Base-by-base conservation (phyloP, 768 basidiomycete species). In the Rhizopogon vesiculosus region DNA sequence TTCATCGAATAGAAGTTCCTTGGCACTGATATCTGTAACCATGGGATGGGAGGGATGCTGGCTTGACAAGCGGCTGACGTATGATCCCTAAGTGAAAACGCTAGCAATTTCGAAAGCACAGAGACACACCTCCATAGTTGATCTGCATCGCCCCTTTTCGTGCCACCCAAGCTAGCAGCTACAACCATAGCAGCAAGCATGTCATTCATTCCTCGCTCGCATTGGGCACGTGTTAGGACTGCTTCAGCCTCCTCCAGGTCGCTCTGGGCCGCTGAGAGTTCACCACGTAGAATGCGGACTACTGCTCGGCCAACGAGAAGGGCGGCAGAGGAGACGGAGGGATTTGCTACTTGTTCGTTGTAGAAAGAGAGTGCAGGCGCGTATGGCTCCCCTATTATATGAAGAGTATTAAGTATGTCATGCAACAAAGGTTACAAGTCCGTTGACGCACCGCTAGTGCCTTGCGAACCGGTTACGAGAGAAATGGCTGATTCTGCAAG, bases 401-500 rank as follows among this genome's bases (percentile, higher is more conserved):
- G 10, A 15, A 43, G 16, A 15, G 18, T 9, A 35, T 57, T 13
- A 56, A 45, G 29, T 15, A 19, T 19, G 8, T 1, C 8, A 10
- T 9, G 28, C 13, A n/a, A 1, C 22, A 25, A 18, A 22, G 15
- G 15, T 7, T 4, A 35, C 35, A 43, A 3, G 78, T 80, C 33
- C 74, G 65, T 65, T 19, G 8, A 51, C 59, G 18, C 28, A 56
- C 67, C 69, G 13, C 65, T 67, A 12, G 89, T 89, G 44, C 76
- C 78, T 61, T 91, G 89, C 58, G 82, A 84, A 8, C 87, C 88
- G 4, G 88, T 87, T 33, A 82, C 82, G 52, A 93, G 78, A 29
- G 86, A 84, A 55, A 92, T 85, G 19, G 79, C 84, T 13, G 93
- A 87, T 74, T 98, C 94, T 57, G 94, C 92, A 60, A 87, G 81